Evolutionary conservation across 495 filamentous ascomycete genomes (phyloP).

Genomic region (Aspergillus cristatus): DNA sequence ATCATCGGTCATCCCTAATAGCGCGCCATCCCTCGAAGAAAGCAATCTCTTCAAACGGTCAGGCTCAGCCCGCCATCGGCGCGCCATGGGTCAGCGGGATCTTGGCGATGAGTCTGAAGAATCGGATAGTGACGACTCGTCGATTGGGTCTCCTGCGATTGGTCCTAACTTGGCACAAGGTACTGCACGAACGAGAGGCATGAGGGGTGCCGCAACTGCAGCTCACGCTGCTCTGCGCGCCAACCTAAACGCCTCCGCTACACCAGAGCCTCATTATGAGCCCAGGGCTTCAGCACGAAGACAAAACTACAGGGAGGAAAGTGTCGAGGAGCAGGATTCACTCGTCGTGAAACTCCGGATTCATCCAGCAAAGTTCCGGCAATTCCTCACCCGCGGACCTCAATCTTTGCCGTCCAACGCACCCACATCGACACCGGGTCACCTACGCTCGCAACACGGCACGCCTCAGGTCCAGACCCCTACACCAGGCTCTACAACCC

Average conservation of each 20-base stretch:
- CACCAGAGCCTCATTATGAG: constrained; percentile 73
- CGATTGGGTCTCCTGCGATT: constrained; percentile 76
- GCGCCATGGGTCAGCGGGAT: constrained; percentile 41
- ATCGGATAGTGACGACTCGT: constrained; percentile 79
- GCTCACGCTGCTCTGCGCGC: constrained; percentile 66
- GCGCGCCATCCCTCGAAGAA: constrained; percentile 69
- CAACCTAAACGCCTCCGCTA: constrained; percentile 77
- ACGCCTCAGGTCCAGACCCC: constrained; percentile 45
- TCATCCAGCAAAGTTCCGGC: constrained; percentile 47
- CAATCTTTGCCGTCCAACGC: constrained; percentile 12
- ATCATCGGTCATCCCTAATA: constrained; percentile 82
- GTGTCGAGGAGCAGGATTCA: constrained; percentile 51
- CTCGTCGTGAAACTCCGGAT: constrained; percentile 69
- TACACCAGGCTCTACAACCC: constrained; percentile 50
- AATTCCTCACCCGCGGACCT: constrained; percentile 47
- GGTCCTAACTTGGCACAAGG: constrained; percentile 56
- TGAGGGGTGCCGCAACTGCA: constrained; percentile 75
- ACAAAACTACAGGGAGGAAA: constrained; percentile 61
- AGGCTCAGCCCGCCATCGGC: constrained; percentile 43
- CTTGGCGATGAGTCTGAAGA: constrained; percentile 79
- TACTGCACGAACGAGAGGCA: constrained; percentile 76
- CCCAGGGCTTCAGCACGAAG: constrained; percentile 56
- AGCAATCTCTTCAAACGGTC: constrained; percentile 75
- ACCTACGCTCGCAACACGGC: constrained; percentile 41
- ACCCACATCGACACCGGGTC: constrained; percentile 12